Evolutionary conservation across 2,329 filamentous ascomycete species (phyloP), one percentile per base, ranked within the genome.

Genomic region (Lachnellula occidentalis): DNA sequence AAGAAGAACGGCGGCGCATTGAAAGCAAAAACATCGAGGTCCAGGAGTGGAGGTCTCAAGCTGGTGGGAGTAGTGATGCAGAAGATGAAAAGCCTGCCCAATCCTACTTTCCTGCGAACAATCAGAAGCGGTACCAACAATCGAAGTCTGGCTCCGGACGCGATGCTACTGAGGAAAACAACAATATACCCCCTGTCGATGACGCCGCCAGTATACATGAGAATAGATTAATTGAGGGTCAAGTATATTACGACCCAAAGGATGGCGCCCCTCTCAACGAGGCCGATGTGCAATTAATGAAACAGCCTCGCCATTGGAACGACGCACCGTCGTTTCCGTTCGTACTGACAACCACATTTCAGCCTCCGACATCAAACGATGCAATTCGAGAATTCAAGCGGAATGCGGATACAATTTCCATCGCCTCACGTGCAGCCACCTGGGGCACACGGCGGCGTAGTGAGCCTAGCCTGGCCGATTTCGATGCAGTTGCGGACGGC

Each of bases 371-470:
- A 3, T 73, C 77, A 0, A 78, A 75, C 51, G 74, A 75, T 24
- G 77, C 76, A 8, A 78, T 79, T 60, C 71, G 69, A 67, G 69
- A 71, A 36, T 79, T 74, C 64, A 68, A 68, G 19, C 59, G 65
- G 37, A 69, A 72, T 54, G 71, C 75, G 4, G 76, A 77, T 53
- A 72, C 76, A 27, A 69, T 78, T 27, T 86, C 83, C 0, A 73
- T 85, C 11, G 69, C 83, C 9, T 86, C 83, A 2, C 74, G 80
- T 58, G 78, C 83, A 14, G 86, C 86, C 17, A 90, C 86, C 0
- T 84, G 86, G 76, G 86, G 86, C 15, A 90, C 86, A 1, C 78
- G 82, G 6, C 79, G 85, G 42, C 79, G 80, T 54, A 86, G 85
- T 67, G 74, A 87, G 48, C 82, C 85, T 1, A 83, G 78, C 61